Base-by-base conservation (phyloP, 192 early-diverging fungal genomes). In the Dimargaris cristalligena region DNA sequence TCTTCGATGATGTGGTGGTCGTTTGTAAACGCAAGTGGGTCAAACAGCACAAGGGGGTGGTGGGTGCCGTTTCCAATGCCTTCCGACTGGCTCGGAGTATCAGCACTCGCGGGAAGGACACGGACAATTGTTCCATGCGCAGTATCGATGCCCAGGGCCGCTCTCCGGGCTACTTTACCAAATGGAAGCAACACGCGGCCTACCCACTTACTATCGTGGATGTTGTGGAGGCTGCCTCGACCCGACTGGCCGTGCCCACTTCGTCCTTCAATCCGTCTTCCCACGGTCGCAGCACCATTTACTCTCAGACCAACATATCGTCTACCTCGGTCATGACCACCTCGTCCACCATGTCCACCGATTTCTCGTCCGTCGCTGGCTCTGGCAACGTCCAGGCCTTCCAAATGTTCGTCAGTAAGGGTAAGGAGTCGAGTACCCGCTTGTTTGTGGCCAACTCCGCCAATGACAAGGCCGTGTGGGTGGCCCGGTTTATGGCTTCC, bases 1-100 rank as follows among this genome's bases (percentile, higher is more conserved):
- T 85, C 9, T 85, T 85, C 50, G 79, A 82, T 59, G 79, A 81
- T 38, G 74, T 71, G 32, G 67, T 85, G 33, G 70, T 85, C n/a
- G 75, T 82, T 32, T 78, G 78, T 41, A 82, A 85, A 61, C 74
- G 80, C 38, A 77, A 81, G 31, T 85, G 78, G 78, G 69, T 74
- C 54, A 70, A 72, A 8, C 72, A 74, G 58, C 65, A 66, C 44
- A 70, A 66, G 59, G 71, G 74, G 62, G 69, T 76, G 62, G 68
- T 73, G 65, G 74, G 74, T 32, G 74, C 74, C 4, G 74, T 76
- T 49, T 69, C 69, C 69, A 69, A 71, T 60, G 71, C 68, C 57
- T 69, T 76, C 65, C 64, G 70, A 25, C 72, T 72, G 51, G 74
- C 71, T 54, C 71, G 71, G 9, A 60, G 59, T 28, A 46, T 47